These are phyloP conservation scores for Fusarium brachygibbosum DNA, from an alignment of 2,329 filamentous ascomycete species.

Conservation along the genomic window DNA sequence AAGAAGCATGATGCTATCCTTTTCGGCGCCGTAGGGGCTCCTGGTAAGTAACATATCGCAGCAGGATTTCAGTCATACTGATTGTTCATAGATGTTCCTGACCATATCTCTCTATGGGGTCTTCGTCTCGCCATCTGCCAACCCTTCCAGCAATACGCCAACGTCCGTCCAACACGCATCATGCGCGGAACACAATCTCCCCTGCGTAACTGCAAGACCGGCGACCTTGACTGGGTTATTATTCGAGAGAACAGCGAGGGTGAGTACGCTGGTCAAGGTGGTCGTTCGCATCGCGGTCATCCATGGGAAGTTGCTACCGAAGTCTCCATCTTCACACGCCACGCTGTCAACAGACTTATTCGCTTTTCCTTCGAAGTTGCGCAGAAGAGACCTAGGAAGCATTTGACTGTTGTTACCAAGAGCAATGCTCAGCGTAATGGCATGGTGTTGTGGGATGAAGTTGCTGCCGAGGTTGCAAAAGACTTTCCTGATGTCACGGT, in stretches of 20 bases:
- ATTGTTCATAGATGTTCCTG: slow-evolving; percentile 65
- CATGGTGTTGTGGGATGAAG: slow-evolving; percentile 77
- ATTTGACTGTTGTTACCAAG: slow-evolving; percentile 74
- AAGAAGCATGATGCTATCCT: slow-evolving; percentile 69
- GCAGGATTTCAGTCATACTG: neutral
- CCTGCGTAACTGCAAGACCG: slow-evolving; percentile 63
- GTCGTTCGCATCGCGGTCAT: slow-evolving; percentile 69
- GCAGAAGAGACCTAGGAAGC: slow-evolving; percentile 67
- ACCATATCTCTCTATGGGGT: slow-evolving; percentile 75
- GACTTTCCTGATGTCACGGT: slow-evolving; percentile 72
- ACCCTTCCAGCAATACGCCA: slow-evolving; percentile 75
- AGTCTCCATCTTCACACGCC: slow-evolving; percentile 72
- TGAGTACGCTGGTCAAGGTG: slow-evolving; percentile 75
- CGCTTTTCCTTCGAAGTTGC: slow-evolving; percentile 74
- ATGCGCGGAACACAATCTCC: slow-evolving; percentile 71
- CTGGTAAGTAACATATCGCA: slow-evolving; percentile 49
- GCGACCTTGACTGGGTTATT: slow-evolving; percentile 75
- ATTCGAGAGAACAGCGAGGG: slow-evolving; percentile 76
- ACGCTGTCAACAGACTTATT: slow-evolving; percentile 70
- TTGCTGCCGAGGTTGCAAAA: slow-evolving; percentile 65
- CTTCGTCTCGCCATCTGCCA: slow-evolving; percentile 75
- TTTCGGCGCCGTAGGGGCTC: slow-evolving; percentile 74
- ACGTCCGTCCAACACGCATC: slow-evolving; percentile 73
- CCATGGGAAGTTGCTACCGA: slow-evolving; percentile 74
- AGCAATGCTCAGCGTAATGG: slow-evolving; percentile 75